A percentile compares a stretch with the other conserved stretches of the same genome.
Conservation (phyloP, 768 basidiomycete species). For the Floccularia luteovirens region DNA sequence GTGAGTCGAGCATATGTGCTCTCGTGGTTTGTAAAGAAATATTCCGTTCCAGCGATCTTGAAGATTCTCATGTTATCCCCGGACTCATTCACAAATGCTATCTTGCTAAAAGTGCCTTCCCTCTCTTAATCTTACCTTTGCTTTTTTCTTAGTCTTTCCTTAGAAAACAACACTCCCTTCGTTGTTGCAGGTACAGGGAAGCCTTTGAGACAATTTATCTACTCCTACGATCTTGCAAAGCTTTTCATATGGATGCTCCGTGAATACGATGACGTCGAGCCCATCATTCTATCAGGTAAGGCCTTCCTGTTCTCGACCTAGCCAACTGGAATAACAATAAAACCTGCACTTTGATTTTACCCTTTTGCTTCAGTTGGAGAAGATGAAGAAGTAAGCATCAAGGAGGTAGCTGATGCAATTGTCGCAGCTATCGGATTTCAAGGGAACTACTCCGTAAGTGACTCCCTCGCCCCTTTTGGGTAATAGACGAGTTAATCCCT, state of each 20-base stretch:
- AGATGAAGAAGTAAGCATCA: conserved; percentile 92
- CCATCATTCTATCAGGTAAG: conserved; percentile 90
- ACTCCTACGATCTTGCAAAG: conserved; percentile 88
- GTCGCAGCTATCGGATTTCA: conserved; percentile 76
- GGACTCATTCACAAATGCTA: conserved; percentile 91
- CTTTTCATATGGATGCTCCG: conserved; percentile 90
- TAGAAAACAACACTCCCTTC: conserved; percentile 81
- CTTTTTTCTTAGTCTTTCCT: conserved; percentile 1
- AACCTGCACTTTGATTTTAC: too few species aligned
- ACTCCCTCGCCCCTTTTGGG: background rate
- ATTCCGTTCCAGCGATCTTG: background rate
- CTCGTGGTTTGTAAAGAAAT: background rate
- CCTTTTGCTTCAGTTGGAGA: conserved; percentile 64
- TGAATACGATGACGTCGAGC: conserved; percentile 89
- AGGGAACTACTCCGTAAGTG: conserved; percentile 63
- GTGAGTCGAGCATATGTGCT: conserved; percentile 27
- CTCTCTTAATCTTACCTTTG: conserved; percentile 70
- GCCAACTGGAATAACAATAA: too few species aligned
- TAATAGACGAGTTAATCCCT: conserved; percentile 1
- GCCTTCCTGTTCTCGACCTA: too few species aligned
- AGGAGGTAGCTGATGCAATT: conserved; percentile 84
- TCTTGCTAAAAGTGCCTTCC: conserved; percentile 79
- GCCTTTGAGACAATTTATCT: conserved; percentile 97
- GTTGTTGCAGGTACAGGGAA: conserved; percentile 86
- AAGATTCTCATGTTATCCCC: conserved; percentile 34